Base-by-base conservation (phyloP, 2,329 filamentous ascomycete species). In the Beauveria sp. region DNA sequence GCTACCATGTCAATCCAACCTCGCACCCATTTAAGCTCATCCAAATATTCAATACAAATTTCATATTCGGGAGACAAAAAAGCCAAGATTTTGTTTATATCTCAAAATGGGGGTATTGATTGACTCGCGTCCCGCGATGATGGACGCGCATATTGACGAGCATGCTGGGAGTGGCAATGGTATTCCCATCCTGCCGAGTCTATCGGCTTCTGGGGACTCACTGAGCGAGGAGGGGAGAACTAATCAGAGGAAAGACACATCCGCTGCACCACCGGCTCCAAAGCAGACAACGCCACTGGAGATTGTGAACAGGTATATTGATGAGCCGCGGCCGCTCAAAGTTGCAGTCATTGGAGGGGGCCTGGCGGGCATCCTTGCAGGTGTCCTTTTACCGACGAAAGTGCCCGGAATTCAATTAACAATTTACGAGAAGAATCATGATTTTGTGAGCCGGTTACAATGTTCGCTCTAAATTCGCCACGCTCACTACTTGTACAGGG, bases 341-440 rank as follows among this genome's bases (percentile, higher is more conserved):
- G 74, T 76, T 2, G 72, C 70, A 0, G 69, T 75, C 3, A 71
- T 77, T 58, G 76, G 76, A 28, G 75, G 72, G 53, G 76, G 73
- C 1, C 65, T 74, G 24, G 67, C 70, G 3, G 73, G 71, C 0
- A 71, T 74, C 42, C 80, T 82, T 5, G 84, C 88, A 1, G 88
- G 87, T 0, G 79, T 86, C 8, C 72, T 91, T 9, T 75, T 92
- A 1, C 88, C 88, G 0, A 80, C 76, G 10, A 91, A 91, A 65
- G 83, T 91, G 0, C 88, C 88, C 0, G 80, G 81, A 0, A 81
- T 91, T 53, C 75, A 88, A 50, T 72, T 91, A 63, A 83, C 79
- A 0, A 85, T 90, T 43, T 84, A 84, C 59, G 87, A 90, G 68
- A 90, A 89, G 74, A 89, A 89, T 65, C 68, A 76, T 0, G 85